phyloP scores from a whole-genome alignment of 805 yeast species.

The Wickerhamomyces chambardii region DNA sequence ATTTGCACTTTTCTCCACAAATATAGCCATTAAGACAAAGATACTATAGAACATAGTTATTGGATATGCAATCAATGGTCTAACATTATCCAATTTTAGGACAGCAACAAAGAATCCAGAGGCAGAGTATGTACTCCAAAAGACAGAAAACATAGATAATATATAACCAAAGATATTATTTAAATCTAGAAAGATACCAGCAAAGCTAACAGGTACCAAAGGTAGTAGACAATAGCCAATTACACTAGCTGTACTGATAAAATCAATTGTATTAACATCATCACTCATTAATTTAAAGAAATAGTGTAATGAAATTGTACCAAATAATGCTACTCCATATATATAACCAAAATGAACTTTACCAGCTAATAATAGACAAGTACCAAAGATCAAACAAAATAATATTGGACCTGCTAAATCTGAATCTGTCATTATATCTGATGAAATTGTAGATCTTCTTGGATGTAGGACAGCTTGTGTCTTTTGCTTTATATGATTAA shows the following conservation, averaged over 20 bases:
- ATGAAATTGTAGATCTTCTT: constrained; percentile 40
- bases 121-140: constrained; percentile 91
- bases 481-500: constrained; percentile 75
- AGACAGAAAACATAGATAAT: constrained; percentile 55
- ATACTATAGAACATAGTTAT: constrained; percentile 85
- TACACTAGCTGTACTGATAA: constrained; percentile 76
- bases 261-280: constrained; percentile 34
- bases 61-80: constrained; percentile 91
- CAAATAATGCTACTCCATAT: constrained; percentile 91
- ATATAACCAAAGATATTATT: constrained; percentile 71
- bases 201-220: constrained; percentile 65
- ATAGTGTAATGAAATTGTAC: constrained; percentile 76
- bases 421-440: constrained; percentile 76
- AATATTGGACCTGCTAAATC: constrained; percentile 94
- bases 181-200: constrained; percentile 50
- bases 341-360: constrained; percentile 96
- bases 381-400: constrained; percentile 82
- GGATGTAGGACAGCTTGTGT: constrained; percentile 86
- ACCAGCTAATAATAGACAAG: constrained; percentile 75
- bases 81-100: constrained; percentile 72
- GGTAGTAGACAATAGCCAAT: constrained; percentile 93
- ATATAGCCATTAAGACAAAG: constrained; percentile 93
- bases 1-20: constrained; percentile 38
- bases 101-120: constrained; percentile 89
- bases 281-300: constrained; percentile 84